Conservation (phyloP, 441 rosid genomes). For the Syzygium malaccense region DNA sequence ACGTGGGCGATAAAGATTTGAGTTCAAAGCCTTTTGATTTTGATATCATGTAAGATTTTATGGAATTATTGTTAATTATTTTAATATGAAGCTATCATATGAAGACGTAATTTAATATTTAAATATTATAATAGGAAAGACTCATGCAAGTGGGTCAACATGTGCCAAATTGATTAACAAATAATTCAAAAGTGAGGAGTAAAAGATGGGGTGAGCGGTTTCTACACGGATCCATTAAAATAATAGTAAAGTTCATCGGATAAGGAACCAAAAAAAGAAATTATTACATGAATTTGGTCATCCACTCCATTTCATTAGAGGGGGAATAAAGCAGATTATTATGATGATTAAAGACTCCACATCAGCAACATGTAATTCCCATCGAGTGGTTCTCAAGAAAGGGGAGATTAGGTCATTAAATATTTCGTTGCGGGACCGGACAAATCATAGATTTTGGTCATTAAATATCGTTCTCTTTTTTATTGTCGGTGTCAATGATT, state of each 20-base stretch:
- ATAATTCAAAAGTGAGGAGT: neutral
- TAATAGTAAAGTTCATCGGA: neutral
- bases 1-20: rapidly evolving
- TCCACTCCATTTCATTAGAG: neutral
- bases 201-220: neutral
- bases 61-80: rapidly evolving
- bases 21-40: neutral
- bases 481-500: neutral
- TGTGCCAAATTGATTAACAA: neutral
- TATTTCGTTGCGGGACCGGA: neutral
- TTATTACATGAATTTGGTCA: neutral
- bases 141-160: neutral
- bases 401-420: neutral
- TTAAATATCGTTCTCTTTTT: neutral
- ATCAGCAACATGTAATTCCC: neutral
- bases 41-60: neutral
- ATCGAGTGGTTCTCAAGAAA: neutral
- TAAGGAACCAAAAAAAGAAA: neutral
- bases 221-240: neutral
- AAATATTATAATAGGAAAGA: neutral
- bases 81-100: neutral
- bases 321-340: neutral
- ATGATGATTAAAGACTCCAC: neutral
- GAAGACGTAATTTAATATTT: rapidly evolving
- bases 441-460: neutral